A percentile compares a stretch with the other conserved stretches of the same genome.
These are phyloP conservation scores for Luffa aegyptiaca DNA, from an alignment of 306 rosid species.

Conservation along the genomic window DNA sequence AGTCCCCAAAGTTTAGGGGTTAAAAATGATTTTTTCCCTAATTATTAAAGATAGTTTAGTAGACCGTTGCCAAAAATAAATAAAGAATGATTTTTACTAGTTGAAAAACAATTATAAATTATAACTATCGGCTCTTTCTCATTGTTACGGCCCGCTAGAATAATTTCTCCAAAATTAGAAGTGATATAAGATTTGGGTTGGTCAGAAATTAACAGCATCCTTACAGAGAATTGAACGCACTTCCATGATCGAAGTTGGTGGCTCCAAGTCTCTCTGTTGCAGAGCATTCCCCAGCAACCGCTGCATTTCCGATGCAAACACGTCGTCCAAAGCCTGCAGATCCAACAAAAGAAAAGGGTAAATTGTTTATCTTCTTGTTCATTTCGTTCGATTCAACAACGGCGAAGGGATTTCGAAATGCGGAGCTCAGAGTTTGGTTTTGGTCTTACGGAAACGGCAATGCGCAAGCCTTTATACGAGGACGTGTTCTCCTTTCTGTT, in stretches of 20 bases:
- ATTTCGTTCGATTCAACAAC: not conserved
- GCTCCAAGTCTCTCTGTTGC: slow-evolving; percentile 63
- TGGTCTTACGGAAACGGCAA: slow-evolving; percentile 12
- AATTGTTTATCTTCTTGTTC: not conserved
- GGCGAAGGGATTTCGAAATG: not conserved
- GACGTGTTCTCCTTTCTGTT: slow-evolving; percentile 78
- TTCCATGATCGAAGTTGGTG: slow-evolving; percentile 84
- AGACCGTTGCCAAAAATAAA: too few relatives aligned
- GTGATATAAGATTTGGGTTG: not conserved
- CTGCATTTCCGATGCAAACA: slow-evolving; percentile 87
- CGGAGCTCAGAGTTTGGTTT: not conserved
- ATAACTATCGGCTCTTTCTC: too few relatives aligned
- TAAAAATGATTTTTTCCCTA: too few relatives aligned
- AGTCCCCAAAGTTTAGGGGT: too few relatives aligned
- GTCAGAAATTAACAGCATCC: slow-evolving; percentile 19
- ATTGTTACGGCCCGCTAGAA: too few relatives aligned
- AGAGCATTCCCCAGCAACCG: slow-evolving; percentile 72
- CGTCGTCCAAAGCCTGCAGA: slow-evolving; percentile 68
- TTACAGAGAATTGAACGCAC: slow-evolving; percentile 85
- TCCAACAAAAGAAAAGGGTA: not conserved
- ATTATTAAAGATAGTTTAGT: too few relatives aligned
- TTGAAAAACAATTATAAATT: not conserved
- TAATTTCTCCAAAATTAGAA: not conserved
- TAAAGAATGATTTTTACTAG: too few relatives aligned
- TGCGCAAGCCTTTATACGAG: slow-evolving; percentile 88